Percentiles rank a stretch among this genome's conserved stretches.
Evolutionary conservation across 257 asterid species (phyloP).

Genomic region (Solanum piurae): DNA sequence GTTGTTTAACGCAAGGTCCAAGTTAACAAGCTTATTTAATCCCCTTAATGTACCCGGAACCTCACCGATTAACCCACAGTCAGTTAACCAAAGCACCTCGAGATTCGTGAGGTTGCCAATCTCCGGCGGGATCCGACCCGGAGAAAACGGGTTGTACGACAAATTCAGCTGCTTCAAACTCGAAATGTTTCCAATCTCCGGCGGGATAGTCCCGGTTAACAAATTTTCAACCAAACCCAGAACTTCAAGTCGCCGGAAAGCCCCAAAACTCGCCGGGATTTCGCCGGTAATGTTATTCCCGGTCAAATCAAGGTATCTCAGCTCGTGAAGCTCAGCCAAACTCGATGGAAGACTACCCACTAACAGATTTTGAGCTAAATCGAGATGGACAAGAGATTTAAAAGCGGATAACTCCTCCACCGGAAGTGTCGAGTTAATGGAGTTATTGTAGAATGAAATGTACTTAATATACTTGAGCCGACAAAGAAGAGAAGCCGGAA

Average conservation of each 20-base stretch:
- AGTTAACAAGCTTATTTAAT: conserved; percentile 49
- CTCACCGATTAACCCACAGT: conserved; percentile 58
- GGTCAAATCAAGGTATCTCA: conserved; percentile 68
- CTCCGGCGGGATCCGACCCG: conserved; percentile 82
- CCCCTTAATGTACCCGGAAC: conserved; percentile 77
- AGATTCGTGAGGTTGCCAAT: conserved; percentile 62
- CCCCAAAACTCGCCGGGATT: conserved; percentile 69
- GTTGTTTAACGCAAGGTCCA: conserved; percentile 69
- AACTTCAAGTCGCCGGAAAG: conserved; percentile 65
- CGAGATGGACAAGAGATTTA: conserved; percentile 57
- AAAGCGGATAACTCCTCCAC: conserved; percentile 36
- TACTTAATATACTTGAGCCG: conserved; percentile 20
- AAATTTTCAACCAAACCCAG: conserved; percentile 72
- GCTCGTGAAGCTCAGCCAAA: conserved; percentile 46
- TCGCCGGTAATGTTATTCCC: conserved; percentile 88
- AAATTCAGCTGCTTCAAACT: conserved; percentile 73
- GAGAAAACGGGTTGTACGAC: conserved; percentile 72
- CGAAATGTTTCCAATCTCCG: conserved; percentile 51
- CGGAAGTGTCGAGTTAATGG: conserved; percentile 50
- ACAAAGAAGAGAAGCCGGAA: conserved; percentile 62
- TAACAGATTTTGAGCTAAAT: conserved; percentile 66
- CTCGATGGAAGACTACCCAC: conserved; percentile 55
- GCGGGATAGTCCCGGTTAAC: conserved; percentile 65
- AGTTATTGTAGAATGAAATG: conserved; percentile 65
- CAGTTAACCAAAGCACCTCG: conserved; percentile 60